Percentiles rank a stretch among this genome's conserved stretches.
Evolutionary conservation across 495 filamentous ascomycete genomes (phyloP).

Genomic region (Diplogelasinospora grovesii): DNA sequence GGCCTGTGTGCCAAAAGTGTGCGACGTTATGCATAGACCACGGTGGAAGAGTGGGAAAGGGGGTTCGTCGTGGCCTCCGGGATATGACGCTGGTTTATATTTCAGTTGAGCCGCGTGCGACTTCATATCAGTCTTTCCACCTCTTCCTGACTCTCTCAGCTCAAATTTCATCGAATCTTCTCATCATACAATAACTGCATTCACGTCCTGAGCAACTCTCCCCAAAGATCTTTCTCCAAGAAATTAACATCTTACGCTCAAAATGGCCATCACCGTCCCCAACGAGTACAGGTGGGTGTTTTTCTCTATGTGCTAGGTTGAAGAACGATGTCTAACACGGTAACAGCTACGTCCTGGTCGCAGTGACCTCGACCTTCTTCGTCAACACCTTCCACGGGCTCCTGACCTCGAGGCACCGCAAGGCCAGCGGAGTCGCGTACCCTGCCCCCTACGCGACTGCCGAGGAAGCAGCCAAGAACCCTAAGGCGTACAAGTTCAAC

Average conservation of each 20-base stretch:
- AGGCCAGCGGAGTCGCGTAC: conserved; percentile 49
- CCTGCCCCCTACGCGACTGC: conserved; percentile 58
- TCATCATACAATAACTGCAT: background rate
- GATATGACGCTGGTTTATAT: too few relatives aligned
- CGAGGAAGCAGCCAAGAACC: conserved; percentile 52
- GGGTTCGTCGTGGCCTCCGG: too few relatives aligned
- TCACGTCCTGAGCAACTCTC: too few relatives aligned
- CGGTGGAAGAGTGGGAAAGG: too few relatives aligned
- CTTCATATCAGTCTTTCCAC: too few relatives aligned
- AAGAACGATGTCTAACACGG: background rate
- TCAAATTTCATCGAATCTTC: too few relatives aligned
- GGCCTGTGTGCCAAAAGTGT: too few relatives aligned
- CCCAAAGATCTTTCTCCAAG: background rate
- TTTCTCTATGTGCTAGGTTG: background rate
- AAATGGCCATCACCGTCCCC: conserved; percentile 28
- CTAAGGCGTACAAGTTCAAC: conserved; percentile 42
- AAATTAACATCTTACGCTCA: conserved; percentile 4
- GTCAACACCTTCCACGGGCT: conserved; percentile 47
- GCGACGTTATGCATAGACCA: too few relatives aligned
- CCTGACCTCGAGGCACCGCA: conserved; percentile 43
- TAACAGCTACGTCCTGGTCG: conserved; percentile 50
- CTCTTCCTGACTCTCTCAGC: too few relatives aligned
- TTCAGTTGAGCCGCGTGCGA: too few relatives aligned
- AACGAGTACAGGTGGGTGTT: conserved; percentile 37
- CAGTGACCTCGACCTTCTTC: conserved; percentile 53